phyloP scores from a whole-genome alignment of 352 stramenopile species.

The Phytophthora litchii region DNA sequence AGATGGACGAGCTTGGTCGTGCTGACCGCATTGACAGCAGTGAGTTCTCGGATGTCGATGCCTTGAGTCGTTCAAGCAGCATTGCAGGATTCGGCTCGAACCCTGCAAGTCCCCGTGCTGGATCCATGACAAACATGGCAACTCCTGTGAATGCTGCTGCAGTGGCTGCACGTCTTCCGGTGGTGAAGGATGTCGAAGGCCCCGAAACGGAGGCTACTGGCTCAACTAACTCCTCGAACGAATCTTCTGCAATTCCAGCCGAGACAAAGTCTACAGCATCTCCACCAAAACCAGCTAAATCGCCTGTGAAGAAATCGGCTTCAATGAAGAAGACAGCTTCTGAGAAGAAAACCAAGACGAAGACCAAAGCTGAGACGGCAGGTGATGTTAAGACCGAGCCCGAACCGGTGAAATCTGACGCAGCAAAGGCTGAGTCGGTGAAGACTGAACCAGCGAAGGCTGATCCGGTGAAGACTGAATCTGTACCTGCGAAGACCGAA shows the following conservation, averaged over 20 bases:
- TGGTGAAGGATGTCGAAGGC: constrained; percentile 9
- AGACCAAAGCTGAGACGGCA: not conserved
- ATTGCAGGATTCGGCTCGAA: constrained; percentile 34
- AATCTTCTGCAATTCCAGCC: constrained; percentile 6
- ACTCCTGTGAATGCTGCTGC: constrained; percentile 20
- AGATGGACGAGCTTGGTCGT: constrained; percentile 53
- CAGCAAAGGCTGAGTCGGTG: not conserved
- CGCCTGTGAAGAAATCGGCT: constrained; percentile 4
- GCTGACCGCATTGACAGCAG: constrained; percentile 51
- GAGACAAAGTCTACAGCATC: constrained; percentile 16
- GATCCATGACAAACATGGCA: constrained; percentile 2
- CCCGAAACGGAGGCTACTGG: constrained; percentile 6
- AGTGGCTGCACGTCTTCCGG: constrained; percentile 25
- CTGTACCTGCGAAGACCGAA: not conserved
- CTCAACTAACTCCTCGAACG: constrained; percentile 7
- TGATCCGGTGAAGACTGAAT: not conserved
- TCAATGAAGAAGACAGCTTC: constrained; percentile 15
- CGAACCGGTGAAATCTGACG: constrained; percentile 5
- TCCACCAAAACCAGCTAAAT: constrained; percentile 7
- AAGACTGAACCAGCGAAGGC: not conserved
- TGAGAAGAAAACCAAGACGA: constrained; percentile 6
- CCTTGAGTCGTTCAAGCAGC: constrained; percentile 49
- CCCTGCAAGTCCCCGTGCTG: constrained; percentile 36
- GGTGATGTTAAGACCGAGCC: constrained; percentile 3
- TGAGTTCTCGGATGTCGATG: constrained; percentile 53